Evolutionary conservation across 208 protist genomes (phyloP).

Genomic region (Leishmania arabica): DNA sequence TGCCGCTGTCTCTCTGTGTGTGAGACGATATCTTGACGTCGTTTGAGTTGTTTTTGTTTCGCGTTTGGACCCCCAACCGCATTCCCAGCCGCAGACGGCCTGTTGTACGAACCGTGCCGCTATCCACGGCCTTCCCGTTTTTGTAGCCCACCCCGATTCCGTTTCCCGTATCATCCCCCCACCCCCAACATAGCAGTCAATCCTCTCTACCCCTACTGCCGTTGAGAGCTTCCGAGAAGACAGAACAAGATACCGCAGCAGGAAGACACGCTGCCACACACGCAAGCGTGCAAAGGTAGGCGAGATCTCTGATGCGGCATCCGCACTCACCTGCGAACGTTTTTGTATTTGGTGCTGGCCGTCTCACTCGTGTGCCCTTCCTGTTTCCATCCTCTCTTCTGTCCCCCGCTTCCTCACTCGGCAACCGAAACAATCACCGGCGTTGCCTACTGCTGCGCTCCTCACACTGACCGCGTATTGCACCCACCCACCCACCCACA

Average conservation of each 20-base stretch:
- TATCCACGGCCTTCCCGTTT: background rate
- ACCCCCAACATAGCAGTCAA: background rate
- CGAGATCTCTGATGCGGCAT: no score
- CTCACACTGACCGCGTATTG: background rate
- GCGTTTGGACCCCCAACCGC: background rate
- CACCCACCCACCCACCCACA: background rate
- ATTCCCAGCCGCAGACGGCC: background rate
- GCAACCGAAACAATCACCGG: background rate
- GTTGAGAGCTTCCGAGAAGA: background rate
- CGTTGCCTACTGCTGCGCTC: background rate
- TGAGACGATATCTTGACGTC: background rate
- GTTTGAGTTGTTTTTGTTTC: background rate
- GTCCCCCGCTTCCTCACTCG: background rate
- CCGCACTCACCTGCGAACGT: no score
- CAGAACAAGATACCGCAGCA: background rate
- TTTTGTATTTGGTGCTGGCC: background rate
- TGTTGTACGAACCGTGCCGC: background rate
- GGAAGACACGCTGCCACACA: background rate
- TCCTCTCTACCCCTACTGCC: background rate
- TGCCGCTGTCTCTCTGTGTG: background rate
- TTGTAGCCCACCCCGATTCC: background rate
- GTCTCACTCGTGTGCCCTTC: background rate
- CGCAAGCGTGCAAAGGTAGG: background rate
- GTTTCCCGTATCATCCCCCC: background rate
- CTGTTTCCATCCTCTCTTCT: background rate